A percentile compares a stretch with the other conserved stretches of the same genome.
Conservation (phyloP, 1,284 basidiomycete genomes). For the Trichosporon coremiiforme region DNA sequence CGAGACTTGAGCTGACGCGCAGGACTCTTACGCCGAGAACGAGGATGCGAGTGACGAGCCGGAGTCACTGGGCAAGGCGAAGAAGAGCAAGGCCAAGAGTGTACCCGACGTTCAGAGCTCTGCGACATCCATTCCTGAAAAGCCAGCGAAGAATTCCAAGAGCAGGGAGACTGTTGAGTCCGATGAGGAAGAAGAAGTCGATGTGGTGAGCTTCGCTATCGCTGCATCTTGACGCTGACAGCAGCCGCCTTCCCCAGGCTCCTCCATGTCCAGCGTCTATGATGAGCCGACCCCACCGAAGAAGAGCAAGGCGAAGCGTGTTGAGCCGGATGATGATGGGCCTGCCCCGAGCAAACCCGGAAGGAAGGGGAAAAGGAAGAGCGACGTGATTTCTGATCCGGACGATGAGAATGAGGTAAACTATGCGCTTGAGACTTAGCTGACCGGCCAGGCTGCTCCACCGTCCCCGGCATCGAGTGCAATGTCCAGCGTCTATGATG, state of each 20-base stretch:
- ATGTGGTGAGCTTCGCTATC: background rate
- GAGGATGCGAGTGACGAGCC: slow-evolving; percentile 17
- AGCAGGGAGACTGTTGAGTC: slow-evolving; percentile 16
- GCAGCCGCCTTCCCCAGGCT: slow-evolving; percentile 14
- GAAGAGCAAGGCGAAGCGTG: background rate
- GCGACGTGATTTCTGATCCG: background rate
- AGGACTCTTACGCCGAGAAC: slow-evolving; percentile 22
- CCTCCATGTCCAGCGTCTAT: slow-evolving; percentile 31
- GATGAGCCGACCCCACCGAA: slow-evolving; percentile 24
- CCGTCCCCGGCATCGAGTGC: slow-evolving; percentile 9
- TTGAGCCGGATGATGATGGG: background rate
- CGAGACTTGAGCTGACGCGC: slow-evolving; percentile 6
- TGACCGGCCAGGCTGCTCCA: background rate
- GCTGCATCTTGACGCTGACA: background rate
- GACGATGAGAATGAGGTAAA: background rate
- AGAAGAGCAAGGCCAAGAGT: slow-evolving; percentile 9
- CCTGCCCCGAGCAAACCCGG: background rate
- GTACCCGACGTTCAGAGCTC: slow-evolving; percentile 25
- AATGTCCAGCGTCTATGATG: slow-evolving; percentile 17
- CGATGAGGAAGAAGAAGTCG: background rate
- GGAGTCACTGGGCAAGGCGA: background rate
- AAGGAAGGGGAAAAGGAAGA: slow-evolving; percentile 1
- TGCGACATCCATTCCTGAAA: background rate
- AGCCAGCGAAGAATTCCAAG: background rate
- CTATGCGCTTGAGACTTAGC: background rate